phyloP scores from a whole-genome alignment of 176 grass and related monocot species.

The Canna indica region DNA sequence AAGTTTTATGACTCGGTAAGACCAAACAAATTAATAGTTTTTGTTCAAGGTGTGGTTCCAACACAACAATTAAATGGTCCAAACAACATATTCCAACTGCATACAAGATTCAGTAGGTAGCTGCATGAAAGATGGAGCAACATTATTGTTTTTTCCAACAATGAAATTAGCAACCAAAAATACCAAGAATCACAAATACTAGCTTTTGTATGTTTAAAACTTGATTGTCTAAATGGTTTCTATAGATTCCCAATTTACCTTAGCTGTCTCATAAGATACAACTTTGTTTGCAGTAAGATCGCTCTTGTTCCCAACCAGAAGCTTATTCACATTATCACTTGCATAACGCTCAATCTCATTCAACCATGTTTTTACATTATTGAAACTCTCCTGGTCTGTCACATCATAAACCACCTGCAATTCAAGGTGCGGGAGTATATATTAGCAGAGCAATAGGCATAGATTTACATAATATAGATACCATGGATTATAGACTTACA shows the following conservation, averaged over 20 bases:
- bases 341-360: constrained; percentile 90
- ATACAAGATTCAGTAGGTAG: no score
- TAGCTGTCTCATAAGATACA: constrained; percentile 70
- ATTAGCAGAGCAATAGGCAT: constrained; percentile 1
- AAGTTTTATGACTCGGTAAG: no score
- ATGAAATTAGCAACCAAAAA: no score
- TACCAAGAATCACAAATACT: no score
- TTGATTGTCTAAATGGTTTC: neutral
- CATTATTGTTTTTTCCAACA: no score
- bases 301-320: constrained; percentile 88
- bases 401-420: constrained; percentile 87
- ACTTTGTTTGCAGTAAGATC: constrained; percentile 75
- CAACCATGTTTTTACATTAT: constrained; percentile 91
- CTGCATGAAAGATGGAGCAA: no score
- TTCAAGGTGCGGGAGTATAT: neutral
- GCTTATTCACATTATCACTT: constrained; percentile 85
- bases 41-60: no score
- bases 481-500: neutral
- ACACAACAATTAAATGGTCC: no score
- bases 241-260: constrained; percentile 29
- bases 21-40: no score
- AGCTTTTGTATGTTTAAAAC: neutral
- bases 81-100: no score
- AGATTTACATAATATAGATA: neutral
- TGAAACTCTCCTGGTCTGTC: constrained; percentile 91